Evolutionary conservation across 2,329 filamentous ascomycete genomes (phyloP).

Genomic region (Cytospora piceicola): DNA sequence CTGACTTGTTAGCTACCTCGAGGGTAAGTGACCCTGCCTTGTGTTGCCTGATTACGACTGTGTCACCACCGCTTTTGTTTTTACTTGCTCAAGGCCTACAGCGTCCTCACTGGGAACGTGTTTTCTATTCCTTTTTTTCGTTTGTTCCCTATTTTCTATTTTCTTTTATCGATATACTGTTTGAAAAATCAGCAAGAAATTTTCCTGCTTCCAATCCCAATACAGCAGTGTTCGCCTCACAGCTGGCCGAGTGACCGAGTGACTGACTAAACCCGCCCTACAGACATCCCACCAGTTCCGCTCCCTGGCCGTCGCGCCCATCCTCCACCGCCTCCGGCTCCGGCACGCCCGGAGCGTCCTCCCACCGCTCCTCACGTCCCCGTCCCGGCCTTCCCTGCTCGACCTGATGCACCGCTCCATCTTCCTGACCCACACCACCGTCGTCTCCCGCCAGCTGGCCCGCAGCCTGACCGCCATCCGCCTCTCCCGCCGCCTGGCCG

Average conservation of each 20-base stretch:
- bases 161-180: background rate
- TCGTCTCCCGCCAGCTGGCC: constrained; percentile 65
- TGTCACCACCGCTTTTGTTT: background rate
- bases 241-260: constrained; percentile 10
- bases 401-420: constrained; percentile 68
- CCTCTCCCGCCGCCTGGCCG: constrained; percentile 63
- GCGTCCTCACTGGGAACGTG: no score
- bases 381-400: constrained; percentile 61
- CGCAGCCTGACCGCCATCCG: constrained; percentile 68
- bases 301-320: constrained; percentile 64
- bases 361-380: constrained; percentile 58
- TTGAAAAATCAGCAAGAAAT: background rate
- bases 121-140: background rate
- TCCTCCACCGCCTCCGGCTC: constrained; percentile 66
- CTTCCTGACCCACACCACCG: constrained; percentile 68
- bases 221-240: background rate
- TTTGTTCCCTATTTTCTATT: background rate
- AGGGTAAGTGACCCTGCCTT: constrained; percentile 49
- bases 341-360: constrained; percentile 59
- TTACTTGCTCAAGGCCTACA: background rate
- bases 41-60: background rate
- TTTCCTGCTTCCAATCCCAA: background rate
- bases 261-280: background rate
- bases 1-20: constrained; percentile 59
- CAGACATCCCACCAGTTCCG: constrained; percentile 68